Base-by-base conservation (phyloP, 768 basidiomycete genomes). In the Suillus sp. region DNA sequence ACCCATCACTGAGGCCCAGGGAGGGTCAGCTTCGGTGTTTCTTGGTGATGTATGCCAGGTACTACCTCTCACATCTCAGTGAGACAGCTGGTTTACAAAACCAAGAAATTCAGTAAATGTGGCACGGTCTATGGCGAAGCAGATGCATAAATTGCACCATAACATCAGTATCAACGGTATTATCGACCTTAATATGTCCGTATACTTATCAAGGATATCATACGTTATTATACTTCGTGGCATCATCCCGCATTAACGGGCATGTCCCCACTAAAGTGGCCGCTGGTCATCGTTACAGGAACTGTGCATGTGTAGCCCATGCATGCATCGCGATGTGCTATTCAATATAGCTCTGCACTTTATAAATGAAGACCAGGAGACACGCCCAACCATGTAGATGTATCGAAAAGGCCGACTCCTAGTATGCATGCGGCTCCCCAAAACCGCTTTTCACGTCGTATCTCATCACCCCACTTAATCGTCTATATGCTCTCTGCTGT, bases 131-230 rank as follows among this genome's bases (percentile, higher is more conserved):
- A 35, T 38, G 8, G 37, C 35, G 7, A 18, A 48, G 10, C 34
- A 66, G 27, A 37, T 66, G 30, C 38, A 40, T 40, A n/a, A n/a
- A n/a, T n/a, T n/a, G n/a, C n/a, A n/a, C 16, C 14, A 40, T 40
- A 40, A 16, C 35, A 42, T 66, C 34, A 34, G 66, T 10, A 38
- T 66, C 2, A 22, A 35, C 22, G 35, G 42, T 22, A 57, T 50
- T 3, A 63, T 63, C 35, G 64, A 63, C 22, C 54, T 57, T 35
- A 47, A 25, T 25, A 10, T 25, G 3, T 64, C 51, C 43, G 22
- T 57, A n/a, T n/a, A 22, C 63, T 25, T 6, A 9, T 62, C 48
- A 16, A 64, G 22, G 20, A 27, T 14, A 18, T 50, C 7, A n/a
- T 16, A 43, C 20, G 20, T 3, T 13, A 8, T 22, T 18, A 54